phyloP scores from a whole-genome alignment of 2,329 filamentous ascomycete genomes.

The Nectriaceae sp. region DNA sequence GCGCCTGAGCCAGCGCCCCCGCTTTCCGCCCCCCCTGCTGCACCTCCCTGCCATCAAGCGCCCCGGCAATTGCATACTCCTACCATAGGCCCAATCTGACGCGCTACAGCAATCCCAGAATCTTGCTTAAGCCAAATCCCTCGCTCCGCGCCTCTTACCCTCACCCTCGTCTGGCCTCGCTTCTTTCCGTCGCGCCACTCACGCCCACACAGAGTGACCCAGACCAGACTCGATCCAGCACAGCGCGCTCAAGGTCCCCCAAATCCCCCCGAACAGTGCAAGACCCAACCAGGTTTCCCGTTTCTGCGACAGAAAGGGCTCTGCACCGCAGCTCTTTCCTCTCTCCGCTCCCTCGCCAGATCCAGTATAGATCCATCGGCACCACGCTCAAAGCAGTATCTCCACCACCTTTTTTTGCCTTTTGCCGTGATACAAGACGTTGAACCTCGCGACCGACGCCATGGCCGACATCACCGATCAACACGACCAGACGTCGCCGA shows the following conservation, averaged over 20 bases:
- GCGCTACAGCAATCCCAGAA: slow-evolving; percentile 23
- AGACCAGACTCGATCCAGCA: slow-evolving; percentile 42
- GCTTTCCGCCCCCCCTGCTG: slow-evolving; percentile 8
- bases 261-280: neutral
- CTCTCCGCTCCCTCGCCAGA: slow-evolving; percentile 57
- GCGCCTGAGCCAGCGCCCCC: no score
- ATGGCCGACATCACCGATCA: slow-evolving; percentile 83
- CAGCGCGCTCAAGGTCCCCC: slow-evolving; percentile 10
- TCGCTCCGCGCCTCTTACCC: slow-evolving; percentile 22
- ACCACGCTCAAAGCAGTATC: slow-evolving; percentile 67
- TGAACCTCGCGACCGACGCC: slow-evolving; percentile 18
- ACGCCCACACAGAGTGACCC: slow-evolving; percentile 26
- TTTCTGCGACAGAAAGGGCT: slow-evolving; percentile 53
- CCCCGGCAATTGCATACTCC: slow-evolving; percentile 33
- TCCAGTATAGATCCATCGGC: slow-evolving; percentile 67
- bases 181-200: slow-evolving; percentile 41
- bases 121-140: slow-evolving; percentile 22
- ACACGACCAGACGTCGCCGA: slow-evolving; percentile 74
- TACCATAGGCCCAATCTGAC: slow-evolving; percentile 16
- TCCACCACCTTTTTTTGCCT: slow-evolving; percentile 58
- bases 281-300: slow-evolving; percentile 13
- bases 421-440: slow-evolving; percentile 39
- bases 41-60: slow-evolving; percentile 25
- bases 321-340: slow-evolving; percentile 47
- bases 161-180: slow-evolving; percentile 37